Evolutionary conservation across 352 stramenopile genomes (phyloP).

Genomic region (Pythium folliculosum): DNA sequence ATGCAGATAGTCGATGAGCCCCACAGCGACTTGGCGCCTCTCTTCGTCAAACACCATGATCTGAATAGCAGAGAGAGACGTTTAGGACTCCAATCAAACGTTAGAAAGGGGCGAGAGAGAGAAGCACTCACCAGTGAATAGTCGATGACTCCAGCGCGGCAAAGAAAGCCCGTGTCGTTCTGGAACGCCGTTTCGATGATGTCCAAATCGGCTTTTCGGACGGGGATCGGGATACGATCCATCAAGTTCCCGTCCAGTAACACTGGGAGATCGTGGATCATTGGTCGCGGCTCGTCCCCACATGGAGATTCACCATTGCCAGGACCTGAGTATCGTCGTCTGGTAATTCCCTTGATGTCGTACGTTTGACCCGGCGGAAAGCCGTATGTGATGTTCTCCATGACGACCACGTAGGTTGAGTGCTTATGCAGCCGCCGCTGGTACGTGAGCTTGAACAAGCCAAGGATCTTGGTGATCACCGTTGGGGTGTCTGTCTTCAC

Average conservation of each 20-base stretch:
- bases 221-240: conserved; percentile 78
- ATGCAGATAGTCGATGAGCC: conserved; percentile 86
- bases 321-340: conserved; percentile 62
- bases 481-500: conserved; percentile 57
- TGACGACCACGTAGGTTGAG: conserved; percentile 83
- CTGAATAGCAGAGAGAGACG: conserved; percentile 23
- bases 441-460: conserved; percentile 78
- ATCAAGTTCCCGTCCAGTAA: conserved; percentile 81
- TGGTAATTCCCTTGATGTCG: conserved; percentile 84
- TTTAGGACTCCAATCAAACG: neutral
- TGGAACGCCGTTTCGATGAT: conserved; percentile 70
- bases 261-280: conserved; percentile 59
- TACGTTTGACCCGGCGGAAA: conserved; percentile 82
- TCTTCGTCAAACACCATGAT: conserved; percentile 84
- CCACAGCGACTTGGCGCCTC: conserved; percentile 68
- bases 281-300: neutral
- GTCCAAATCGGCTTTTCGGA: conserved; percentile 59
- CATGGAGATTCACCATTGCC: conserved; percentile 35
- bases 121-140: conserved; percentile 73
- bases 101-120: no score
- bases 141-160: conserved; percentile 75
- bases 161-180: conserved; percentile 80
- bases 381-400: conserved; percentile 87
- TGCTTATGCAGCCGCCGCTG: conserved; percentile 65
- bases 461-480: conserved; percentile 86